Evolutionary conservation across 495 filamentous ascomycete genomes (phyloP), one percentile per base, ranked within the genome.

Genomic region (Penicillium chermesinum): DNA sequence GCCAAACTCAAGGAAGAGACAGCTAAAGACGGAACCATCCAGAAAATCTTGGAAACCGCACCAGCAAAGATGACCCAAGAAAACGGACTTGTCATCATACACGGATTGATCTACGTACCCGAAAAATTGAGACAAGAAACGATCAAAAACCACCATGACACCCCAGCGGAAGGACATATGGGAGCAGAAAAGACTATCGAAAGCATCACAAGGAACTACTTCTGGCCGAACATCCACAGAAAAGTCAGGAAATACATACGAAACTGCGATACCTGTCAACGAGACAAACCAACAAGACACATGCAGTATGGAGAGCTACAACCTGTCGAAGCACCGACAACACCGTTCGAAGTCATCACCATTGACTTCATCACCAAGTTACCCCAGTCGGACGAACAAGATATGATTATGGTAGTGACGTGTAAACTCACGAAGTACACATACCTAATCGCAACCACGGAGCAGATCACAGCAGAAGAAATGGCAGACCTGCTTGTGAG

Each of bases 341-440:
- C 34, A 2, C 44, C 30, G n/a, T 63, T 35, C 49, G 18, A 49
- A 22, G 49, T 14, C n/a, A 56, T 63, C 14, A 60, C 47, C 0
- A 50, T 60, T 9, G 42, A 65, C 20, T 60, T 65, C 30, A 55
- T 60, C 13, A 48, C 48, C 1, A 46, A 54, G 25, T 17, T 46
- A 38, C 49, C 38, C 15, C 9, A 32, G 5, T 49, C 16, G 38
- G 38, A 42, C 3, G 35, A 7, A 45, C 27, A 44, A 7, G 15
- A 54, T 41, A 44, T 43, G 5, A 54, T 52, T 34, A 49, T 44
- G 5, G 34, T 48, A 30, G 25, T 30, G 4, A 30, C 10, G 4
- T 30, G 10, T 30, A 30, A 30, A 30, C 25, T 30, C 10, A 30
- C 25, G 4, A 30, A 30, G 10, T 30, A 30, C 25, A 5, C 10